phyloP scores from a whole-genome alignment of 306 rosid genomes.

The Amphicarpaea edgeworthii region DNA sequence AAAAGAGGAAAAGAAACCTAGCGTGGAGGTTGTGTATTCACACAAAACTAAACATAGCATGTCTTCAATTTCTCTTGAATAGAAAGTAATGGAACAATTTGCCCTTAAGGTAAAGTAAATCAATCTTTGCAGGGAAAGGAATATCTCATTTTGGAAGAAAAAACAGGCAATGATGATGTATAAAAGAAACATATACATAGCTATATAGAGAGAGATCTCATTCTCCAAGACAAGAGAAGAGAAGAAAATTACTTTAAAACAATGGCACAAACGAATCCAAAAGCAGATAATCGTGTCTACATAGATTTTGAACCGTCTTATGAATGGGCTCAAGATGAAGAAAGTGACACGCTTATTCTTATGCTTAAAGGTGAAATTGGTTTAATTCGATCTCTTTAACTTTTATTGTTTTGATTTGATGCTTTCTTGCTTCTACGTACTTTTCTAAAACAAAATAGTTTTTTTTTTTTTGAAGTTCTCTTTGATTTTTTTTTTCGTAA shows the following conservation, averaged over 20 bases:
- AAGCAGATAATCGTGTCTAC: conserved; percentile 16
- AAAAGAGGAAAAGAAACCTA: conserved; percentile 7
- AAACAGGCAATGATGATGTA: neutral
- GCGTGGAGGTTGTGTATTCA: conserved; percentile 11
- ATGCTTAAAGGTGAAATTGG: conserved; percentile 11
- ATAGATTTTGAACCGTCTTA: conserved; percentile 51
- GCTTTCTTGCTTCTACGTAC: neutral
- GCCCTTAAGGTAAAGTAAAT: neutral
- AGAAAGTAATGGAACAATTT: neutral
- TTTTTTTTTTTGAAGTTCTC: neutral
- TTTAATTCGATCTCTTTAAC: neutral
- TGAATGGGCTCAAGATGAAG: conserved; percentile 36
- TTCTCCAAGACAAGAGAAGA: neutral
- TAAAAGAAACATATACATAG: neutral
- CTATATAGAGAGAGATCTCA: neutral
- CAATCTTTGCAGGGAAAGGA: conserved; percentile 10
- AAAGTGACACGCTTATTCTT: conserved; percentile 20
- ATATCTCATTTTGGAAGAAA: conserved; percentile 9
- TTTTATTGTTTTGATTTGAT: neutral
- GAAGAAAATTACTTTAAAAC: neutral
- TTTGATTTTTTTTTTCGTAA: neutral
- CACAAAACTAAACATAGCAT: neutral
- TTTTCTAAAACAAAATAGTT: neutral
- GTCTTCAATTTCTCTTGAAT: neutral
- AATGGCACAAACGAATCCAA: neutral